phyloP scores from a whole-genome alignment of 2,329 filamentous ascomycete genomes.

The Aspergillus sergii region DNA sequence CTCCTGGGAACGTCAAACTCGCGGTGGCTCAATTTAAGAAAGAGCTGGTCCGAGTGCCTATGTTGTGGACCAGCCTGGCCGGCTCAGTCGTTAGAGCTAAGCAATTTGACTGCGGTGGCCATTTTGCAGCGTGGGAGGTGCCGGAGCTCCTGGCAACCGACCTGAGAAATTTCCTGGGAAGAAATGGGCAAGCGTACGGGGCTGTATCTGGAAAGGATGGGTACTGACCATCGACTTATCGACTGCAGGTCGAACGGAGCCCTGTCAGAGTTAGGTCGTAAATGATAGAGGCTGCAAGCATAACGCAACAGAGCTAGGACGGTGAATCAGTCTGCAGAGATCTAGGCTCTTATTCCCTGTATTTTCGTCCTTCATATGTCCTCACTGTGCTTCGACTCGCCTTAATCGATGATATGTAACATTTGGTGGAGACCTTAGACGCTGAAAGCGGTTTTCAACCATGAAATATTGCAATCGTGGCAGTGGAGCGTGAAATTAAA shows the following conservation, averaged over 20 bases:
- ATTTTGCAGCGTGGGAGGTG: conserved; percentile 57
- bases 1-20: conserved; percentile 51
- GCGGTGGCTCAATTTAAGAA: conserved; percentile 55
- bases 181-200: conserved; percentile 39
- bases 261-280: neutral
- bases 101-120: conserved; percentile 50
- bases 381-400: conserved; percentile 6
- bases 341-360: neutral
- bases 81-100: conserved; percentile 55
- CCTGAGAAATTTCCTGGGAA: conserved; percentile 53
- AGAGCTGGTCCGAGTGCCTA: conserved; percentile 54
- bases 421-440: conserved; percentile 32
- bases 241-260: neutral
- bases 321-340: neutral
- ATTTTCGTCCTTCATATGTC: conserved; percentile 1
- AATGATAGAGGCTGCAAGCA: neutral
- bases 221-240: conserved; percentile 23
- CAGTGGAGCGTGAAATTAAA: conserved; percentile 20
- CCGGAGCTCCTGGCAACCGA: conserved; percentile 51
- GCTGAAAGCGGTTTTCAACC: conserved; percentile 26
- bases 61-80: conserved; percentile 53
- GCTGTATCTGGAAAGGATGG: conserved; percentile 38
- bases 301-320: neutral
- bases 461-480: conserved; percentile 18
- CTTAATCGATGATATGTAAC: conserved; percentile 15